Conservation (phyloP, 2,329 filamentous ascomycete species). For the Aureobasidium pullulans region DNA sequence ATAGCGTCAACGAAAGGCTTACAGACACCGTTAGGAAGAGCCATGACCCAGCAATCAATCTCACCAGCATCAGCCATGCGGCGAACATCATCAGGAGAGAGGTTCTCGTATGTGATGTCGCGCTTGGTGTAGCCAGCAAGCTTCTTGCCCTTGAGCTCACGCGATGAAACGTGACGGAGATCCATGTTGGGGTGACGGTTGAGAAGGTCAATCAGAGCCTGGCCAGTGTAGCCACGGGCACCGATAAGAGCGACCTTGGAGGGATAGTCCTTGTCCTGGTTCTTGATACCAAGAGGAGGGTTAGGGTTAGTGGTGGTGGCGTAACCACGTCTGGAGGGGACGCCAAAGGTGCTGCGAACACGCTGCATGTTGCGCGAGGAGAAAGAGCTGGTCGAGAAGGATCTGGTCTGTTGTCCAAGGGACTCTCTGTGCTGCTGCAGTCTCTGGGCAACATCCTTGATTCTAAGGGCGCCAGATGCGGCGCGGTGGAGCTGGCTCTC, state of each 20-base stretch:
- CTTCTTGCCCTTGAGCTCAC: constrained; percentile 80
- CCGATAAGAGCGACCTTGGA: constrained; percentile 82
- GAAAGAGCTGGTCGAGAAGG: constrained; percentile 55
- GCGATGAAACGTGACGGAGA: constrained; percentile 83
- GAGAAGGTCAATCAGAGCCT: constrained; percentile 79
- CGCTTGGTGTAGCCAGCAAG: constrained; percentile 86
- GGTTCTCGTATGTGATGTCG: constrained; percentile 85
- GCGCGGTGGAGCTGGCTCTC: constrained; percentile 77
- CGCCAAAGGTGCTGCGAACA: constrained; percentile 12
- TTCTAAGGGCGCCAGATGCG: constrained; percentile 59
- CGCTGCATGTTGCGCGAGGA: constrained; percentile 17
- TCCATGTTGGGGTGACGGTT: constrained; percentile 87
- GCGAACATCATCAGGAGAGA: constrained; percentile 77
- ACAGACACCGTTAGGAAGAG: constrained; percentile 89
- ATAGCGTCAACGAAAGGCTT: constrained; percentile 89
- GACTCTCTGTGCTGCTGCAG: constrained; percentile 28
- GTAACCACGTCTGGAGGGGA: constrained; percentile 39
- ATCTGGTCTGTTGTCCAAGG: constrained; percentile 51
- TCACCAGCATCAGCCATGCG: constrained; percentile 76
- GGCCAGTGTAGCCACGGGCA: constrained; percentile 88
- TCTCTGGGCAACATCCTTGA: constrained; percentile 43
- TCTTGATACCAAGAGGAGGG: constrained; percentile 81
- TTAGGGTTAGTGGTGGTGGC: constrained; percentile 73
- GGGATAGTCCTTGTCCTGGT: constrained; percentile 71
- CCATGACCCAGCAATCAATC: constrained; percentile 97